Percentiles rank a stretch among this genome's conserved stretches.
phyloP scores from a whole-genome alignment of 177 flowering plant genomes.

The Telopea speciosissima region DNA sequence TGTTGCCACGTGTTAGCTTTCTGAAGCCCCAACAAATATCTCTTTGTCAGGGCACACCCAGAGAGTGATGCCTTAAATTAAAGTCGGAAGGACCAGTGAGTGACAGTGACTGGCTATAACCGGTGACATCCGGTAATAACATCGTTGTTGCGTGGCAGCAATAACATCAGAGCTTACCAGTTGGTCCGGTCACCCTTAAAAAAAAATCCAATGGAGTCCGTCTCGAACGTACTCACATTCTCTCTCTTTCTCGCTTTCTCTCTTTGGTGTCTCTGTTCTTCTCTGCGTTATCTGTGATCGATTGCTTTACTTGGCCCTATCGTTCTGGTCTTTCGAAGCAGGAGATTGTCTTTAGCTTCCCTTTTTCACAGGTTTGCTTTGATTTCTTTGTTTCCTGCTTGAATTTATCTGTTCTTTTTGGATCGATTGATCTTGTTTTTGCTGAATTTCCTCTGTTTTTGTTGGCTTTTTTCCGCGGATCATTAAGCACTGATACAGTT shows the following conservation, averaged over 20 bases:
- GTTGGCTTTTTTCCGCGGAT: too few species aligned
- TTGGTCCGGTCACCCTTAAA: not conserved
- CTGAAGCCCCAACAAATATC: not conserved
- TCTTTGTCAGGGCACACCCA: not conserved
- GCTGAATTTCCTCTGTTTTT: too few species aligned
- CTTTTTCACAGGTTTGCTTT: not conserved
- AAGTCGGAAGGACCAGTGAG: not conserved
- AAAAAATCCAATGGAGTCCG: not conserved
- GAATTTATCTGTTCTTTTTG: not conserved
- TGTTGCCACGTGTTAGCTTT: not conserved
- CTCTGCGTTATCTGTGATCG: not conserved
- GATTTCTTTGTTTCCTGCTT: not conserved
- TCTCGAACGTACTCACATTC: slow-evolving; percentile 1
- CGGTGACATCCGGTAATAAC: not conserved
- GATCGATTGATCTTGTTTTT: not conserved
- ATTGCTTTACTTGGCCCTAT: slow-evolving; percentile 3
- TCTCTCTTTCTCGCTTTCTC: not conserved
- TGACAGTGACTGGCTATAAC: not conserved
- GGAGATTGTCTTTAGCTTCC: not conserved
- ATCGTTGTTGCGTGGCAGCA: not conserved
- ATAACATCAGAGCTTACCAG: not conserved
- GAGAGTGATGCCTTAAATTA: too few species aligned
- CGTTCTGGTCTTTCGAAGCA: not conserved
- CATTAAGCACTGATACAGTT: too few species aligned
- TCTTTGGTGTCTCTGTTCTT: not conserved